phyloP scores from a whole-genome alignment of 2,329 filamentous ascomycete genomes.

The Xylaria multiplex region DNA sequence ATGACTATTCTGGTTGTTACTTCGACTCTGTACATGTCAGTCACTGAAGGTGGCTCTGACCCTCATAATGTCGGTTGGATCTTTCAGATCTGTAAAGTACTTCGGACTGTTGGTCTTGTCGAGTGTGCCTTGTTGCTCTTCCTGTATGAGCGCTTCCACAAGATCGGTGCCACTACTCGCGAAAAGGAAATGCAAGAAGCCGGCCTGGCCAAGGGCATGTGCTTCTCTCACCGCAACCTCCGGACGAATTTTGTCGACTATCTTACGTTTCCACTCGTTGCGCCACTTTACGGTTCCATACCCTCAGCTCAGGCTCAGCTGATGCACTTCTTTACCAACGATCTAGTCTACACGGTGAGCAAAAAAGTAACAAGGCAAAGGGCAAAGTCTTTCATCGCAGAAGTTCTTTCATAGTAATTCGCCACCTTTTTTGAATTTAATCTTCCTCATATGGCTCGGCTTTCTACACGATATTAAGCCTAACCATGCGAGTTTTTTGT shows the following conservation, averaged over 20 bases:
- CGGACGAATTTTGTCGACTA: slow-evolving; percentile 70
- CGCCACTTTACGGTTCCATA: slow-evolving; percentile 73
- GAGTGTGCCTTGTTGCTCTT: slow-evolving; percentile 71
- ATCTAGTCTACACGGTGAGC: slow-evolving; percentile 77
- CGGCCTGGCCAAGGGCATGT: slow-evolving; percentile 71
- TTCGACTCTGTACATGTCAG: slow-evolving; percentile 68
- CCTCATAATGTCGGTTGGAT: slow-evolving; percentile 66
- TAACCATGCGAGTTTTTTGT: slow-evolving; percentile 35
- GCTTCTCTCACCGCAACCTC: slow-evolving; percentile 68
- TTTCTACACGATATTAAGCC: slow-evolving; percentile 27
- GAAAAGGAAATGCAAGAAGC: slow-evolving; percentile 74
- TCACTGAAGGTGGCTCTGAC: slow-evolving; percentile 62
- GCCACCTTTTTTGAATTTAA: slow-evolving; percentile 34
- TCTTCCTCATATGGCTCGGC: slow-evolving; percentile 35
- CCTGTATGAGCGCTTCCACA: slow-evolving; percentile 75
- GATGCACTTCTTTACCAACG: slow-evolving; percentile 75
- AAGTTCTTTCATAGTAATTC: slow-evolving; percentile 56
- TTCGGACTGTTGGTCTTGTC: slow-evolving; percentile 70
- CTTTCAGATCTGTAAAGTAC: slow-evolving; percentile 67
- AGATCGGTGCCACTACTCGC: slow-evolving; percentile 66
- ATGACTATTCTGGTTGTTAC: slow-evolving; percentile 71
- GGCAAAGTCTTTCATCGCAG: slow-evolving; percentile 56
- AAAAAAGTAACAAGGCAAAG: slow-evolving; percentile 70
- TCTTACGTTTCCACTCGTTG: slow-evolving; percentile 72
- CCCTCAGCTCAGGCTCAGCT: slow-evolving; percentile 75